phyloP scores from a whole-genome alignment of 1,284 basidiomycete species.

The Wolfiporia cocos region DNA sequence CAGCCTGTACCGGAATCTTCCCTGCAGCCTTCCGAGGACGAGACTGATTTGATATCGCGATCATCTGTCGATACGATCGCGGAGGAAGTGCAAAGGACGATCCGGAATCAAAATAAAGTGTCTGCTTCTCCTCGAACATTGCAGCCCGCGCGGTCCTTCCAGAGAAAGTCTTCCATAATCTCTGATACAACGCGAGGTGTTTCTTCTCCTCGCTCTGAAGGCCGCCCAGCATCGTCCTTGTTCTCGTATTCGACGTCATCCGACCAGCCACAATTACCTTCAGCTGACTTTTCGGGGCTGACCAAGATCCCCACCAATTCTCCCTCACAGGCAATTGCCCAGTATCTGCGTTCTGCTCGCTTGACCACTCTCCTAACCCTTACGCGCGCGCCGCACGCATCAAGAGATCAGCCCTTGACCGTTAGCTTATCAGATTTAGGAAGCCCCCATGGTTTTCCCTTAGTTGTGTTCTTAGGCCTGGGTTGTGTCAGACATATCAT shows the following conservation, averaged over 20 bases:
- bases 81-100: slow-evolving; percentile 67
- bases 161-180: slow-evolving; percentile 35
- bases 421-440: slow-evolving; percentile 94
- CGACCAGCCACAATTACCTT: slow-evolving; percentile 32
- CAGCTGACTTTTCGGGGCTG: slow-evolving; percentile 19
- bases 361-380: slow-evolving; percentile 82
- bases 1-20: slow-evolving; percentile 26
- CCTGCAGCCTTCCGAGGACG: slow-evolving; percentile 46
- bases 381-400: slow-evolving; percentile 73
- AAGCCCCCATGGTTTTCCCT: slow-evolving; percentile 72
- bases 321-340: slow-evolving; percentile 67
- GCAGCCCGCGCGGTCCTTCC: slow-evolving; percentile 42
- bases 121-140: slow-evolving; percentile 28
- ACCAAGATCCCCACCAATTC: slow-evolving; percentile 29
- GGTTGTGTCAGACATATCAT: slow-evolving; percentile 94
- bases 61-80: slow-evolving; percentile 82
- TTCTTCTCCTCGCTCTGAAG: slow-evolving; percentile 48
- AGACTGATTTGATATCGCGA: slow-evolving; percentile 58
- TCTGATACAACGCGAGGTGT: slow-evolving; percentile 42
- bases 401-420: slow-evolving; percentile 63
- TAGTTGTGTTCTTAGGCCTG: slow-evolving; percentile 88
- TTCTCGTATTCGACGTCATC: slow-evolving; percentile 37
- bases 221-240: slow-evolving; percentile 27
- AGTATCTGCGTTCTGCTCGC: slow-evolving; percentile 79
- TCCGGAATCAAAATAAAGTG: slow-evolving; percentile 51